Evolutionary conservation across 305 asterid species (phyloP).

Genomic region (Fraxinus albicans): DNA sequence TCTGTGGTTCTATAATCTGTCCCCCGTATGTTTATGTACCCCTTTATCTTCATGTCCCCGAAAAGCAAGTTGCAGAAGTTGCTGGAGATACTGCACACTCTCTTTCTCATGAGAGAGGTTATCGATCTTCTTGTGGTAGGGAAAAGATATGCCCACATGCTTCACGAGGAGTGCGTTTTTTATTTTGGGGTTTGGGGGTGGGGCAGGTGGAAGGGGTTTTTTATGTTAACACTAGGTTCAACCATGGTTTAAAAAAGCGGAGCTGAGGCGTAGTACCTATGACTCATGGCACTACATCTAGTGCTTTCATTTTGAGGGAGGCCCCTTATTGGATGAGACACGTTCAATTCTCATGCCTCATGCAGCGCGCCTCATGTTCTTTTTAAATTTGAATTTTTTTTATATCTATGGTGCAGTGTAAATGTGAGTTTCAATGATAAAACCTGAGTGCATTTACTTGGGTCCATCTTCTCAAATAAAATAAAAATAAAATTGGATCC

Average conservation of each 20-base stretch:
- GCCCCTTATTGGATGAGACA: not conserved
- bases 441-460: not conserved
- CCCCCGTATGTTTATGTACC: not conserved
- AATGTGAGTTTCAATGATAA: not conserved
- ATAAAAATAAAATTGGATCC: not conserved
- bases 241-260: not conserved
- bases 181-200: not conserved
- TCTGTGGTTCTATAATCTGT: not conserved
- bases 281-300: not conserved
- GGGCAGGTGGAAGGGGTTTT: not conserved
- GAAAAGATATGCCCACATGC: not conserved
- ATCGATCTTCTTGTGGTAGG: not conserved
- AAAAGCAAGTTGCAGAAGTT: not conserved
- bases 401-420: not conserved
- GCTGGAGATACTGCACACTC: not conserved
- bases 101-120: not conserved
- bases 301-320: not conserved
- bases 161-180: not conserved
- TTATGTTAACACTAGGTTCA: not conserved
- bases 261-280: not conserved
- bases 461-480: not conserved
- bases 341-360: not conserved
- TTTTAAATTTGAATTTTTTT: not conserved
- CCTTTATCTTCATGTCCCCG: not conserved
- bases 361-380: not conserved